Evolutionary conservation across 352 stramenopile genomes (phyloP).

Genomic region (Plasmopara viticola): DNA sequence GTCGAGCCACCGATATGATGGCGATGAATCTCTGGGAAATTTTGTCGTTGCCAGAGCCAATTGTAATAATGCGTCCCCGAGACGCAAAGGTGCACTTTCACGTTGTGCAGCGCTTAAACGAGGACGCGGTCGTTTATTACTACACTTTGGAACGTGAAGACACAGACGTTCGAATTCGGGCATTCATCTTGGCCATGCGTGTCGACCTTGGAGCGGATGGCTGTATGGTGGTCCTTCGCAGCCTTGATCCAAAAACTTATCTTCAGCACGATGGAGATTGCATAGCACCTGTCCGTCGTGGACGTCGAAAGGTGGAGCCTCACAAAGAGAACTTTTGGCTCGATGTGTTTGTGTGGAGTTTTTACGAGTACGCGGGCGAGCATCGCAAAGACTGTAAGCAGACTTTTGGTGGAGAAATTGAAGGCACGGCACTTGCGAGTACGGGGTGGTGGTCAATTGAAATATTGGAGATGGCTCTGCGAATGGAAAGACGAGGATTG

Average conservation of each 20-base stretch:
- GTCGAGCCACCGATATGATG: slow-evolving; percentile 30
- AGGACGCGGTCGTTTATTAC: slow-evolving; percentile 60
- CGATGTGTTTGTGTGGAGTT: slow-evolving; percentile 62
- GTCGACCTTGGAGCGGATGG: slow-evolving; percentile 35
- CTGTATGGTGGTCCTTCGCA: slow-evolving; percentile 46
- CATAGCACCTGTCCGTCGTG: slow-evolving; percentile 43
- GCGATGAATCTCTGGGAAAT: slow-evolving; percentile 40
- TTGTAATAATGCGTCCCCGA: slow-evolving; percentile 47
- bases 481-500: slow-evolving; percentile 44
- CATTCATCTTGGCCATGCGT: slow-evolving; percentile 54
- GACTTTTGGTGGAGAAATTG: slow-evolving; percentile 57
- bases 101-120: slow-evolving; percentile 50
- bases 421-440: slow-evolving; percentile 47
- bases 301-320: slow-evolving; percentile 42
- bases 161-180: slow-evolving; percentile 45
- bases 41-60: slow-evolving; percentile 35
- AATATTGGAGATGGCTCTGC: slow-evolving; percentile 60
- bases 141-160: slow-evolving; percentile 55
- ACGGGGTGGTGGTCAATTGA: slow-evolving; percentile 67
- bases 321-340: slow-evolving; percentile 58
- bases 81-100: slow-evolving; percentile 55
- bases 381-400: slow-evolving; percentile 37
- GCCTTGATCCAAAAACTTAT: slow-evolving; percentile 49
- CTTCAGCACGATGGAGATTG: slow-evolving; percentile 41
- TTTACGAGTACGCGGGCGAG: slow-evolving; percentile 41